These are phyloP conservation scores for Starmera stellimalicola DNA, from an alignment of 1,139 yeast genomes.

Conservation along the genomic window DNA sequence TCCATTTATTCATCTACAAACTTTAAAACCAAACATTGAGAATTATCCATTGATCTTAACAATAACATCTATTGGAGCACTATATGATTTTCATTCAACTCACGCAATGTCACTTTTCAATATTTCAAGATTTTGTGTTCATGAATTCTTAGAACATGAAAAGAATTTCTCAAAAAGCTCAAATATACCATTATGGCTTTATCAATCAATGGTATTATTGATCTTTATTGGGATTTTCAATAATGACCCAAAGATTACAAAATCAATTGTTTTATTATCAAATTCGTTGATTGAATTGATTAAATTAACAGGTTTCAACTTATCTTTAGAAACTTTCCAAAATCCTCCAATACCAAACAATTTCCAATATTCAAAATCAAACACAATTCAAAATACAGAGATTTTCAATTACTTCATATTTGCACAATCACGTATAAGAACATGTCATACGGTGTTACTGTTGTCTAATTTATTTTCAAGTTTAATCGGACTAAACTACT, in stretches of 20 bases:
- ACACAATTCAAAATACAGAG: slow-evolving; percentile 32
- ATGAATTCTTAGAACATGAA: slow-evolving; percentile 60
- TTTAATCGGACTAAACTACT: slow-evolving; percentile 52
- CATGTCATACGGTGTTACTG: slow-evolving; percentile 71
- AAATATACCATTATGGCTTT: slow-evolving; percentile 78
- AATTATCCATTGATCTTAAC: slow-evolving; percentile 72
- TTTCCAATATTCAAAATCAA: slow-evolving; percentile 22
- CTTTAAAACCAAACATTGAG: slow-evolving; percentile 47
- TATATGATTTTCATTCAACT: slow-evolving; percentile 72
- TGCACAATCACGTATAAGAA: slow-evolving; percentile 80
- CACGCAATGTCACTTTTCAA: slow-evolving; percentile 73
- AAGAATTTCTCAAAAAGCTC: slow-evolving; percentile 44
- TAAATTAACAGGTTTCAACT: slow-evolving; percentile 64
- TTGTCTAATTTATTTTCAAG: slow-evolving; percentile 65
- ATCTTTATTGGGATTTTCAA: slow-evolving; percentile 78
- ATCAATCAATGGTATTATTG: slow-evolving; percentile 74
- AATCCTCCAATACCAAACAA: slow-evolving; percentile 45
- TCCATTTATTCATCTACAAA: slow-evolving; percentile 74
- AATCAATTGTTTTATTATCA: slow-evolving; percentile 66
- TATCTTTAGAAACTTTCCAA: slow-evolving; percentile 54
- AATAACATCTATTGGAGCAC: slow-evolving; percentile 85
- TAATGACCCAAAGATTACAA: slow-evolving; percentile 64
- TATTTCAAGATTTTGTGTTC: slow-evolving; percentile 69
- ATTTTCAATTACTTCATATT: slow-evolving; percentile 64
- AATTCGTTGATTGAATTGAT: slow-evolving; percentile 73